These are phyloP conservation scores for Aspergillus alliaceus DNA, from an alignment of 2,329 filamentous ascomycete species.

Conservation along the genomic window DNA sequence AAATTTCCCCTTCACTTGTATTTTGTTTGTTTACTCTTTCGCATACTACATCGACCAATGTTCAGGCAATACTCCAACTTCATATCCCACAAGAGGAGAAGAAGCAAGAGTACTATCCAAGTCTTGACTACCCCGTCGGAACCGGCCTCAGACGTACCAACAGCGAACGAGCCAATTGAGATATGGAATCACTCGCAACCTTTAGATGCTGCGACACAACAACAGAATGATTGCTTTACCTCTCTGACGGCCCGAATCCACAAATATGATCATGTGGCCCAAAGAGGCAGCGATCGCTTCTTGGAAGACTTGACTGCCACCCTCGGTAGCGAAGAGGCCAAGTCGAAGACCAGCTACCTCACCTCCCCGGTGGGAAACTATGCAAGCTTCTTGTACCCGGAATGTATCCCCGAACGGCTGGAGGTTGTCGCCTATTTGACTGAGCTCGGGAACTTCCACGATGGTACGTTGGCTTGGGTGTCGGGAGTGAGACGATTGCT, in stretches of 20 bases:
- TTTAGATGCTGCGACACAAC: constrained; percentile 3
- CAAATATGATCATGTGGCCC: constrained; percentile 15
- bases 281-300: constrained; percentile 12
- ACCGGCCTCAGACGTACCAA: constrained; percentile 2
- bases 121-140: constrained; percentile 9
- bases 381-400: constrained; percentile 13
- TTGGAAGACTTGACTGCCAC: constrained; percentile 10
- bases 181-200: constrained; percentile 11
- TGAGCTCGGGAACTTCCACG: constrained; percentile 10
- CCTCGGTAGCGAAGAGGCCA: constrained; percentile 1
- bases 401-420: constrained; percentile 11
- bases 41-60: constrained; percentile 2
- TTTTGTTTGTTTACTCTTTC: neutral
- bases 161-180: constrained; percentile 9
- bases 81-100: constrained; percentile 13
- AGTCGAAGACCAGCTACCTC: constrained; percentile 9
- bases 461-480: constrained; percentile 4
- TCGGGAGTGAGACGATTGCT: neutral
- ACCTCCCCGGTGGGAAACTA: constrained; percentile 13
- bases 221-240: constrained; percentile 10
- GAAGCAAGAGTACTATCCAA: constrained; percentile 10
- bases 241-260: constrained; percentile 9
- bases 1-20: neutral
- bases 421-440: constrained; percentile 12
- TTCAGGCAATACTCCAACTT: constrained; percentile 14